phyloP scores from a whole-genome alignment of 495 filamentous ascomycete species.

The Trichocladium antarcticum region DNA sequence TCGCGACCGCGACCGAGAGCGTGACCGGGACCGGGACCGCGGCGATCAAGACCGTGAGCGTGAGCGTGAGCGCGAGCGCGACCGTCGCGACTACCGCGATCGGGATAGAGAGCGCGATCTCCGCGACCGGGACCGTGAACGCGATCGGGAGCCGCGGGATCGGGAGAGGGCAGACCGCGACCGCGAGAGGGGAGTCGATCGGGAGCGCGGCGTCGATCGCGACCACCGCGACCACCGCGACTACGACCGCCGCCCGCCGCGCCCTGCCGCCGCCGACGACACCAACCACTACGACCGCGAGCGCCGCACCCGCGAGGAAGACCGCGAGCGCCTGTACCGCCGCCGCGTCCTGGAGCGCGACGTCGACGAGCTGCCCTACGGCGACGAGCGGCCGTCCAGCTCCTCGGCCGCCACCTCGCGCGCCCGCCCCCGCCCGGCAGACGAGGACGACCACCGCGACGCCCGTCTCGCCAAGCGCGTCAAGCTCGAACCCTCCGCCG shows the following conservation, averaged over 20 bases:
- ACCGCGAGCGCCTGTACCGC: constrained; percentile 74
- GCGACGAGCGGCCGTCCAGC: constrained; percentile 53
- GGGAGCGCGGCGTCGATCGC: constrained; percentile 21
- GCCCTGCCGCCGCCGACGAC: constrained; percentile 43
- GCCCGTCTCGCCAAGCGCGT: constrained; percentile 23
- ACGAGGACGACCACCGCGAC: constrained; percentile 49
- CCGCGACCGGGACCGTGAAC: constrained; percentile 29
- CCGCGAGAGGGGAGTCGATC: constrained; percentile 20
- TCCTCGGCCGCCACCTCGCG: constrained; percentile 45
- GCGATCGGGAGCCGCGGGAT: constrained; percentile 32
- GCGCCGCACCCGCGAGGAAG: constrained; percentile 68
- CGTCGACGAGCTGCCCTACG: constrained; percentile 77
- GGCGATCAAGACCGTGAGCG: constrained; percentile 36
- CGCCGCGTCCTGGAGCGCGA: constrained; percentile 67
- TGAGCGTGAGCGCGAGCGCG: constrained; percentile 34
- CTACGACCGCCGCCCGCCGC: constrained; percentile 30
- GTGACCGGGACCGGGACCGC: constrained; percentile 36
- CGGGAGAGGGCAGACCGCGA: constrained; percentile 27
- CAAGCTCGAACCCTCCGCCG: no score
- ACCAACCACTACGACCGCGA: constrained; percentile 53
- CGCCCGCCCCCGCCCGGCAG: constrained; percentile 51
- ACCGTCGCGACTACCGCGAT: constrained; percentile 22
- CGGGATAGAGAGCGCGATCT: constrained; percentile 30
- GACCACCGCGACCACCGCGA: constrained; percentile 29
- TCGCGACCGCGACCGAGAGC: constrained; percentile 45